phyloP scores from a whole-genome alignment of 176 grass and related monocot species.

The Dactylis glomerata region DNA sequence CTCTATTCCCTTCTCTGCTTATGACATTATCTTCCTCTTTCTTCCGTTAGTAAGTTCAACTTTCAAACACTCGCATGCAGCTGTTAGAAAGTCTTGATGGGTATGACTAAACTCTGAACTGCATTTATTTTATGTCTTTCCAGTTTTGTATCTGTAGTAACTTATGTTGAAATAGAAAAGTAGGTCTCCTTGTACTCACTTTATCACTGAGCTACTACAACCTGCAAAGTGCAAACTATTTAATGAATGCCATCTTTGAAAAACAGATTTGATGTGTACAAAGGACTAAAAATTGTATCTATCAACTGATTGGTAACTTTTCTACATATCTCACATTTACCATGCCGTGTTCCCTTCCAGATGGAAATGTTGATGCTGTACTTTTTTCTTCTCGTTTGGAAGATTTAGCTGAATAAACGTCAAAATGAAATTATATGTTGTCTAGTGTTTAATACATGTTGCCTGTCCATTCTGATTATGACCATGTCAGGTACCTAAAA shows the following conservation, averaged over 20 bases:
- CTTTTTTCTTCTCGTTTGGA: not conserved
- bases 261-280: not conserved
- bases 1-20: not conserved
- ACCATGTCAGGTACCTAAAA: slow-evolving; percentile 59
- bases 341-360: not conserved
- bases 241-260: not conserved
- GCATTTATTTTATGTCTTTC: not conserved
- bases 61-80: not conserved
- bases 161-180: not conserved
- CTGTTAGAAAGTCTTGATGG: slow-evolving; percentile 4
- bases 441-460: slow-evolving; percentile 21
- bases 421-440: not conserved
- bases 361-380: not conserved
- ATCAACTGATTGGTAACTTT: not conserved
- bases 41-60: slow-evolving; percentile 8
- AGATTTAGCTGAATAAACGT: not conserved
- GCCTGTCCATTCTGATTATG: slow-evolving; percentile 24
- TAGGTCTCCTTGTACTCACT: not conserved
- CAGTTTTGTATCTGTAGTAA: not conserved
- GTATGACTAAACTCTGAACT: slow-evolving; percentile 11
- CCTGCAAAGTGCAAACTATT: not conserved
- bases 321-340: slow-evolving; percentile 7
- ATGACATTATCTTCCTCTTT: slow-evolving; percentile 10
- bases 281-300: slow-evolving; percentile 1
- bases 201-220: not conserved